Evolutionary conservation across 148 eudicot species (phyloP), one percentile per base, ranked within the genome.

Genomic region (Rhododendron griersonianum): DNA sequence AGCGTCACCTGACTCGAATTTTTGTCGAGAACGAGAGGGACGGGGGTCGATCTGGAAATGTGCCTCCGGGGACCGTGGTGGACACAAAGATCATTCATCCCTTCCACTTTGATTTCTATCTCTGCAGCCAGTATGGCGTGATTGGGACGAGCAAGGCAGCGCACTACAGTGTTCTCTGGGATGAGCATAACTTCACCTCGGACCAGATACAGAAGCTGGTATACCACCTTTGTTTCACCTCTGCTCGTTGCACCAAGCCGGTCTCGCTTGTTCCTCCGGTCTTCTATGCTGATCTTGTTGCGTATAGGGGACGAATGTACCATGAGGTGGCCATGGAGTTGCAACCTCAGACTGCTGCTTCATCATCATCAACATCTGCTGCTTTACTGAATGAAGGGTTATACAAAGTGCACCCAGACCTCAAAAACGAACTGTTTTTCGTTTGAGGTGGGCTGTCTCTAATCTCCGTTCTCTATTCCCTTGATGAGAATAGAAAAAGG

Each of bases 111-210:
- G 92, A 83, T 80, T 86, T 63, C 48, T 92, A 92, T 81, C 90
- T 89, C 39, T 87, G 87, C 89, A 90, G 93, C 87, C 93, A 91
- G 30, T 90, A 88, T 78, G 94, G 94, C 11, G 41, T 89, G 1
- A 55, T 92, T n/a, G 94, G 94, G 48, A 92, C 94, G 0, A 92
- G 94, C 87, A 92, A 92, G 87, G 89, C 92, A 0, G 90, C 93
- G 1, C 94, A 88, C 83, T 92, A 92, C 85, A 81, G 81, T 73
- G 91, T 86, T 3, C 89, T 92, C 2, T 90, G 83, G 85, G 93
- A 92, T 76, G 93, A 91, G 82, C 89, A 91, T 41, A 51, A 48
- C 3, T 90, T 92, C 69, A 86, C 79, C 2, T 89, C 94, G 15
- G 91, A 92, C 57, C 39, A 81, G 59, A 4, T 91, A 71, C 92